These are phyloP conservation scores for Starmerella bombicola DNA, from an alignment of 805 yeast genomes.

Conservation along the genomic window DNA sequence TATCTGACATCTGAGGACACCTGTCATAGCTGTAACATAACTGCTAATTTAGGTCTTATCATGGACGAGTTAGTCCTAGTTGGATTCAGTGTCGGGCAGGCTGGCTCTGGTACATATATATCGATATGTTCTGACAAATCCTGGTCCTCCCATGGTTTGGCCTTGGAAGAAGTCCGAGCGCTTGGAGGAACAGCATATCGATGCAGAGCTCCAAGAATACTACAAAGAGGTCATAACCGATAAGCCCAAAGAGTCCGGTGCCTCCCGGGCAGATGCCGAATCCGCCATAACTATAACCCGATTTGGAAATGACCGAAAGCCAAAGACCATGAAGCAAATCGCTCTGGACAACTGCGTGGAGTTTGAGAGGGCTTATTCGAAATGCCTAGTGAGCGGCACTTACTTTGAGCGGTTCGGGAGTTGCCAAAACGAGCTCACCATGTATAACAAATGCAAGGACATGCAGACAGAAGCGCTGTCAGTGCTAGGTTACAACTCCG, in stretches of 20 bases:
- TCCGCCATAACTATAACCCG: background rate
- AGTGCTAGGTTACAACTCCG: constrained; percentile 22
- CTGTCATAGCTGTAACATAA: too few species aligned
- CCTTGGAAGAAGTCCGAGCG: background rate
- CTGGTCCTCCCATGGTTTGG: too few species aligned
- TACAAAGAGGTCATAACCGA: constrained; percentile 1
- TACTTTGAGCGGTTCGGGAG: constrained; percentile 20
- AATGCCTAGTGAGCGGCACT: constrained; percentile 23
- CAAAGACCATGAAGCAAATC: constrained; percentile 21
- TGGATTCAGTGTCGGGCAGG: too few species aligned
- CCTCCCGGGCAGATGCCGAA: background rate
- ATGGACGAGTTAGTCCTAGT: too few species aligned
- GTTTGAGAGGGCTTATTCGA: constrained; percentile 23
- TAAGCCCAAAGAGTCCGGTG: background rate
- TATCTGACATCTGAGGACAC: too few species aligned
- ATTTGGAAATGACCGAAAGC: background rate
- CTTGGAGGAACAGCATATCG: constrained; percentile 1
- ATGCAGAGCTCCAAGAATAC: constrained; percentile 11
- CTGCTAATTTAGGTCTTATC: too few species aligned
- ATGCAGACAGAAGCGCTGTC: constrained; percentile 24
- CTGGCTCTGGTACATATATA: too few species aligned
- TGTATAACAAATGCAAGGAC: constrained; percentile 24
- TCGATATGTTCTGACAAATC: too few species aligned
- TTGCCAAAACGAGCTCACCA: constrained; percentile 22
- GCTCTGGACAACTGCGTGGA: constrained; percentile 29